These are phyloP conservation scores for Pinus albicaulis DNA, from an alignment of 75 land plant species.

Conservation along the genomic window DNA sequence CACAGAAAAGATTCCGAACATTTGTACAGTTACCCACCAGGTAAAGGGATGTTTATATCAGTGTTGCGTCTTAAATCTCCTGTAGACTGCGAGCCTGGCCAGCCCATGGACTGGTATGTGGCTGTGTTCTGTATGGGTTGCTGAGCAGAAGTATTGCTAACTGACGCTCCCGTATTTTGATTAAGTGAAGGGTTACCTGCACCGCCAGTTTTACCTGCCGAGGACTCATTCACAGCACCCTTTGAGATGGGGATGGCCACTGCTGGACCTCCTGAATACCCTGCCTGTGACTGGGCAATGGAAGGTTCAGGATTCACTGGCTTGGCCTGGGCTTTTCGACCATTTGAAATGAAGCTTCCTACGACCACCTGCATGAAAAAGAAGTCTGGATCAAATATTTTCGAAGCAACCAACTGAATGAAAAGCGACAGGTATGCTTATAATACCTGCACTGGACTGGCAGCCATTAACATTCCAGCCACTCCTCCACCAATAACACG, in stretches of 20 bases:
- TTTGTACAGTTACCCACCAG: conserved; percentile 24
- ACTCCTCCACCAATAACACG: conserved; percentile 85
- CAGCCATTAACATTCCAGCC: conserved; percentile 75
- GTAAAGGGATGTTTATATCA: conserved; percentile 34
- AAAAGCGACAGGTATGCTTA: neutral
- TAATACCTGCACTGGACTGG: conserved; percentile 78
- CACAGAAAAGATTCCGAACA: neutral
- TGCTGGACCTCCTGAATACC: conserved; percentile 11
- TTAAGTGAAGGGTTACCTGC: neutral
- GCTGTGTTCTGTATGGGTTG: neutral
- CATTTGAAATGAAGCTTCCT: conserved; percentile 54
- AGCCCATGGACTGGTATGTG: conserved; percentile 22
- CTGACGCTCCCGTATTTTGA: conserved; percentile 2
- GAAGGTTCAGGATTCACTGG: conserved; percentile 35
- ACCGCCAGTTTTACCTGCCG: conserved; percentile 13
- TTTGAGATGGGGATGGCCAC: conserved; percentile 43
- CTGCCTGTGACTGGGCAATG: conserved; percentile 4
- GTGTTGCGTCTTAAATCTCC: conserved; percentile 24
- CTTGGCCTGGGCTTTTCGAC: conserved; percentile 44
- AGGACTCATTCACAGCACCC: neutral
- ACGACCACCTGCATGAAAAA: conserved; percentile 51
- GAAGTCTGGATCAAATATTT: neutral
- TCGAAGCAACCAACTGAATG: neutral
- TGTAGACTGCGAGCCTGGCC: conserved; percentile 21
- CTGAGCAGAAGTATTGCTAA: conserved; percentile 2